A percentile compares a stretch with the other conserved stretches of the same genome.
Evolutionary conservation across 495 filamentous ascomycete species (phyloP).

Genomic region (Tuber borchii): DNA sequence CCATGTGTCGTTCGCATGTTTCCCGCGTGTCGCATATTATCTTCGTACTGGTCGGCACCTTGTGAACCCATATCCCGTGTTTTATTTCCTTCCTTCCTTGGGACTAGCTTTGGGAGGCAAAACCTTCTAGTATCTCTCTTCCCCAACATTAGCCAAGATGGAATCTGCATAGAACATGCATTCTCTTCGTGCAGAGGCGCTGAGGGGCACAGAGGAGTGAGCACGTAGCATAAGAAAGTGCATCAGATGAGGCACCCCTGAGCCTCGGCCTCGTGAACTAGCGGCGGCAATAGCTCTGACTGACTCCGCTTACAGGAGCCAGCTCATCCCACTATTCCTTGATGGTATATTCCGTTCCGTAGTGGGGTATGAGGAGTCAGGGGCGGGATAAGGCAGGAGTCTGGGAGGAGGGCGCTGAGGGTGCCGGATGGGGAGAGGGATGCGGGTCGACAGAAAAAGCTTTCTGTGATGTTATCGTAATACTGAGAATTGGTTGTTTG

Average conservation of each 20-base stretch:
- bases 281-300: background rate
- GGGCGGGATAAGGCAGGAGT: background rate
- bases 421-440: background rate
- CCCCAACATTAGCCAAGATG: background rate
- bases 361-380: background rate
- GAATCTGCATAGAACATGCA: constrained; percentile 1
- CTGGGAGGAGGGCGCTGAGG: background rate
- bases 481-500: background rate
- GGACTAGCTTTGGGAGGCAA: background rate
- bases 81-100: background rate
- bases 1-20: constrained; percentile 1
- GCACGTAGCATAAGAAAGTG: background rate
- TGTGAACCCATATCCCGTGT: background rate
- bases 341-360: background rate
- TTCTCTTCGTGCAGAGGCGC: background rate
- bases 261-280: background rate
- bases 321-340: background rate
- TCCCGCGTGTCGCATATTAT: background rate
- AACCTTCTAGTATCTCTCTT: background rate
- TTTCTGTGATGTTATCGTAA: background rate
- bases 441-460: background rate
- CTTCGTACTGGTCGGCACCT: background rate
- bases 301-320: background rate
- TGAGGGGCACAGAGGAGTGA: background rate
- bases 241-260: background rate